A percentile compares a stretch with the other conserved stretches of the same genome.
Conservation (phyloP, 768 basidiomycete species). For the Boletellus ananas region DNA sequence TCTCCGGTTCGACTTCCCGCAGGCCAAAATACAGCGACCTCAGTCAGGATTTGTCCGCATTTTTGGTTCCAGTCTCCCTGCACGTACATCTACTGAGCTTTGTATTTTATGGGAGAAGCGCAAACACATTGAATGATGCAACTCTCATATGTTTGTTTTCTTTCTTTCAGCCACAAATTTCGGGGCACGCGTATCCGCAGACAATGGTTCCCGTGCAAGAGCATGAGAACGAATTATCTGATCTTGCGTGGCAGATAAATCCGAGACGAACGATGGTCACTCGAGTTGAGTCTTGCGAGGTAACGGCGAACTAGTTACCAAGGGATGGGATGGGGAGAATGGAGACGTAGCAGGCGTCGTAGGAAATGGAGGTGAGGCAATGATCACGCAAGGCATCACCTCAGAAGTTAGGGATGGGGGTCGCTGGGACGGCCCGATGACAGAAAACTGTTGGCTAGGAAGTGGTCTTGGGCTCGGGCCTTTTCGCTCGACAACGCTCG, state of each 20-base stretch:
- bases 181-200: conserved; percentile 22
- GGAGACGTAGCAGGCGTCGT: background rate
- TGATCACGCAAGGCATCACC: conserved; percentile 6
- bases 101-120: too few species aligned
- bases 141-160: conserved; percentile 11
- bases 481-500: conserved; percentile 26
- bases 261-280: conserved; percentile 17
- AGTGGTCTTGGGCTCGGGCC: conserved; percentile 4
- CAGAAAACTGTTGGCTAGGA: conserved; percentile 12
- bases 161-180: conserved; percentile 34
- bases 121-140: background rate
- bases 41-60: too few species aligned
- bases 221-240: background rate
- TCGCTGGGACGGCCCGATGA: conserved; percentile 14
- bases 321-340: conserved; percentile 3
- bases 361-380: conserved; percentile 22
- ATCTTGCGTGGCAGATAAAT: conserved; percentile 10
- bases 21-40: too few species aligned
- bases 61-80: too few species aligned
- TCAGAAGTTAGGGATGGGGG: background rate
- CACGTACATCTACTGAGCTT: too few species aligned
- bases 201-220: background rate
- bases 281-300: conserved; percentile 10
- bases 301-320: conserved; percentile 16
- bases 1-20: too few species aligned